These are phyloP conservation scores for Lactarius quietus DNA, from an alignment of 768 basidiomycete genomes.

Conservation along the genomic window DNA sequence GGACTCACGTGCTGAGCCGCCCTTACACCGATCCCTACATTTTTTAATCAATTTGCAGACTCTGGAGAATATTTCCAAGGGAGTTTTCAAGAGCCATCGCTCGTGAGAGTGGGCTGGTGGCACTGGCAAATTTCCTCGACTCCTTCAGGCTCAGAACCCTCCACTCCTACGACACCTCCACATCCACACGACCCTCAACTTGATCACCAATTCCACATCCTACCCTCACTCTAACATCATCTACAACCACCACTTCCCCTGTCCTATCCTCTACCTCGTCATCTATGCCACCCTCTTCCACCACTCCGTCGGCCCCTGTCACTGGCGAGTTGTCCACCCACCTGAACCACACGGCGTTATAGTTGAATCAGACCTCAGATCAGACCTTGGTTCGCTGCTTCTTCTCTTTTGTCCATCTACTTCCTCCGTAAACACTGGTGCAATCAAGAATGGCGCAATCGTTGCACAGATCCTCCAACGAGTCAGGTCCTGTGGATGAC, in stretches of 20 bases:
- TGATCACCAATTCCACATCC: constrained; percentile 8
- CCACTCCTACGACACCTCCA: constrained; percentile 32
- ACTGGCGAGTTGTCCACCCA: no score
- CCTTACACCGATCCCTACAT: no score
- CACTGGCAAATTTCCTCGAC: no score
- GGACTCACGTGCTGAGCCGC: no score
- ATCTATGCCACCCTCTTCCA: background rate
- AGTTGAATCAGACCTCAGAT: constrained; percentile 22
- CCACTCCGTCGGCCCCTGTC: background rate
- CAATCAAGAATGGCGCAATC: constrained; percentile 6
- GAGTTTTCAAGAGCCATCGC: no score
- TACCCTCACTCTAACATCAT: background rate
- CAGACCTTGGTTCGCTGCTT: constrained; percentile 19
- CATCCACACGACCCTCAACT: constrained; percentile 30
- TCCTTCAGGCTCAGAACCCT: no score
- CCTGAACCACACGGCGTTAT: constrained; percentile 14
- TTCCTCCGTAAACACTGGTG: constrained; percentile 40
- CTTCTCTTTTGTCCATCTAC: constrained; percentile 19
- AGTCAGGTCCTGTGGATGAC: constrained; percentile 25
- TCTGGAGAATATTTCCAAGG: no score
- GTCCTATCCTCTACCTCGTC: constrained; percentile 4
- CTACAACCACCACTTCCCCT: background rate
- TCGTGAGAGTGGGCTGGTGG: no score
- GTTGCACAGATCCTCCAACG: background rate
- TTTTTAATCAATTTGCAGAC: no score